Evolutionary conservation across 1,139 yeast species (phyloP).

Genomic region (Zygoascus meyerae): DNA sequence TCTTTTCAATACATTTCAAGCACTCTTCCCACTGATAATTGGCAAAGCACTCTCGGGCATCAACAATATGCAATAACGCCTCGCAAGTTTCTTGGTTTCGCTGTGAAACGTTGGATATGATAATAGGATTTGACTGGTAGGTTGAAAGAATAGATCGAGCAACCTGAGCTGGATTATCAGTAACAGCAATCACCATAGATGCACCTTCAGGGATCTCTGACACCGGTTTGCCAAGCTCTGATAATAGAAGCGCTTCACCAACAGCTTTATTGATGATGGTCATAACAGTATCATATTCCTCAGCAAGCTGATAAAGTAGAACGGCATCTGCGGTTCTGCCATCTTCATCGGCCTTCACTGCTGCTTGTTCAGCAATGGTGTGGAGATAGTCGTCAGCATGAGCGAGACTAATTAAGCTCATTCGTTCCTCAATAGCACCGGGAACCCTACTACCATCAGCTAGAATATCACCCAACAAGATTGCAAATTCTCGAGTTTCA

Average conservation of each 20-base stretch:
- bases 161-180: slow-evolving; percentile 37
- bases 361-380: slow-evolving; percentile 78
- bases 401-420: slow-evolving; percentile 56
- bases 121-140: slow-evolving; percentile 32
- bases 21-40: slow-evolving; percentile 58
- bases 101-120: slow-evolving; percentile 29
- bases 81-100: slow-evolving; percentile 51
- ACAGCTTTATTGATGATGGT: slow-evolving; percentile 66
- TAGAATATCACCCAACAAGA: slow-evolving; percentile 74
- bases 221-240: slow-evolving; percentile 65
- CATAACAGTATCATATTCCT: slow-evolving; percentile 84
- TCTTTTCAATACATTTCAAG: slow-evolving; percentile 47
- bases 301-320: slow-evolving; percentile 77
- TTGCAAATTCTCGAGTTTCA: slow-evolving; percentile 77
- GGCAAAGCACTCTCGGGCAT: slow-evolving; percentile 58
- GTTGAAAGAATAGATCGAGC: slow-evolving; percentile 37
- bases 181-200: slow-evolving; percentile 30
- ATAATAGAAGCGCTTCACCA: slow-evolving; percentile 71
- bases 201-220: slow-evolving; percentile 22
- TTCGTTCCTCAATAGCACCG: slow-evolving; percentile 79
- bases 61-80: slow-evolving; percentile 58
- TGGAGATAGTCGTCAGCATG: slow-evolving; percentile 51
- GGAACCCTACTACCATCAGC: slow-evolving; percentile 72
- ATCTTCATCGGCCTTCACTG: slow-evolving; percentile 83
- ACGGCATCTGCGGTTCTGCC: slow-evolving; percentile 87